Conservation (phyloP, 176 grass and related monocot genomes). For the Chrysopogon serrulatus region DNA sequence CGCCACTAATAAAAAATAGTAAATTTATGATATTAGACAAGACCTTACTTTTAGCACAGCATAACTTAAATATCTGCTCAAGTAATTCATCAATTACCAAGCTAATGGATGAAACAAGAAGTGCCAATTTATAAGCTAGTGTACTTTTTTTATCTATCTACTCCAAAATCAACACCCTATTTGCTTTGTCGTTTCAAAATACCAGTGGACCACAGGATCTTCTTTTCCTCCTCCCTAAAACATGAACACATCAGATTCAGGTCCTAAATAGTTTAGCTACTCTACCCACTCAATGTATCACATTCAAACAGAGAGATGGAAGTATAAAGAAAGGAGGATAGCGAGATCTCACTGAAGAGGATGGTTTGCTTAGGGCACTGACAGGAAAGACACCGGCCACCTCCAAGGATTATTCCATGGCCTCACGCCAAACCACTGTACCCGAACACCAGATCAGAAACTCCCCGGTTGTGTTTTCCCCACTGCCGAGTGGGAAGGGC, state of each 20-base stretch:
- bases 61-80: background rate
- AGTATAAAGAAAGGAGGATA: background rate
- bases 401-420: slow-evolving; percentile 56
- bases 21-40: background rate
- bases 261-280: background rate
- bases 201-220: background rate
- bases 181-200: background rate
- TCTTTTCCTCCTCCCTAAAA: background rate
- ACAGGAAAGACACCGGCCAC: slow-evolving; percentile 58
- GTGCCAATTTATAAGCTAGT: background rate
- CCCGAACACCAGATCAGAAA: slow-evolving; percentile 13
- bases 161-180: background rate
- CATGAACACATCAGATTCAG: background rate
- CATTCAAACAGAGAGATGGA: background rate
- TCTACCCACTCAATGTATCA: background rate
- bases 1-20: background rate
- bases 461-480: background rate
- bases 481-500: background rate
- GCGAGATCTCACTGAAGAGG: slow-evolving; percentile 62
- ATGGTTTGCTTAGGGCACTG: slow-evolving; percentile 61
- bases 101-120: background rate
- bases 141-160: background rate
- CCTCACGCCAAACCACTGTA: slow-evolving; percentile 12
- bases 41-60: background rate
- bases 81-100: background rate